Percentiles rank a stretch among this genome's conserved stretches.
phyloP scores from a whole-genome alignment of 768 basidiomycete species.

The Calvatia gigantea region DNA sequence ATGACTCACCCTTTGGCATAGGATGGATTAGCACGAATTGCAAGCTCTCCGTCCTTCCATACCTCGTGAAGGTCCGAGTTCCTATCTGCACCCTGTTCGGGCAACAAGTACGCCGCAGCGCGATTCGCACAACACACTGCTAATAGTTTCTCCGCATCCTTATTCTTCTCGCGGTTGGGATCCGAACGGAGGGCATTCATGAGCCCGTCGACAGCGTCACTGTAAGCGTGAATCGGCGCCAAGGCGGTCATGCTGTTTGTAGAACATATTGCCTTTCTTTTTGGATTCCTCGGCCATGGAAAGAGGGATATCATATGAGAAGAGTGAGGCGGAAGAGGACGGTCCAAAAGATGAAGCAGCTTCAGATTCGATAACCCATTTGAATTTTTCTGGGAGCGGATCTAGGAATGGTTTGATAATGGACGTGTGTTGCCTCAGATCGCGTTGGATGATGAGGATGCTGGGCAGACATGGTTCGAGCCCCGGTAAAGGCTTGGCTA shows the following conservation, averaged over 20 bases:
- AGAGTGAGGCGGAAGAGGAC: background rate
- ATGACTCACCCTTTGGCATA: slow-evolving; percentile 14
- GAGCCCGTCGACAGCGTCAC: slow-evolving; percentile 8
- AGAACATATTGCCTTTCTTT: slow-evolving; percentile 6
- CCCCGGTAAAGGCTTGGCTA: slow-evolving; percentile 14
- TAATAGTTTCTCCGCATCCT: slow-evolving; percentile 7
- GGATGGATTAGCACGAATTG: slow-evolving; percentile 9
- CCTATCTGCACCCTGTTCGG: background rate
- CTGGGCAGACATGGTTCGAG: slow-evolving; percentile 13
- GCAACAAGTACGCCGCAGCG: slow-evolving; percentile 2
- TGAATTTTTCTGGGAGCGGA: slow-evolving; percentile 12
- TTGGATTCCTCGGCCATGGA: slow-evolving; percentile 4
- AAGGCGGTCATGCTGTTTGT: background rate
- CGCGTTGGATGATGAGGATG: slow-evolving; percentile 10
- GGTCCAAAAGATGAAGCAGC: background rate
- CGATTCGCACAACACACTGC: slow-evolving; percentile 9
- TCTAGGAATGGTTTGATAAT: slow-evolving; percentile 17
- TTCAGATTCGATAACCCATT: slow-evolving; percentile 12
- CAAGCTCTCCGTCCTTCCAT: slow-evolving; percentile 12
- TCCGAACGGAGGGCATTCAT: slow-evolving; percentile 13
- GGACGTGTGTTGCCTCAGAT: slow-evolving; percentile 12
- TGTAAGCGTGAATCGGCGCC: slow-evolving; percentile 10
- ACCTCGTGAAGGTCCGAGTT: slow-evolving; percentile 8
- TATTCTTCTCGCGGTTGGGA: slow-evolving; percentile 3
- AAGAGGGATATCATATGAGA: background rate